Evolutionary conservation across 2,329 filamentous ascomycete genomes (phyloP).

Genomic region (Claviceps sp.): DNA sequence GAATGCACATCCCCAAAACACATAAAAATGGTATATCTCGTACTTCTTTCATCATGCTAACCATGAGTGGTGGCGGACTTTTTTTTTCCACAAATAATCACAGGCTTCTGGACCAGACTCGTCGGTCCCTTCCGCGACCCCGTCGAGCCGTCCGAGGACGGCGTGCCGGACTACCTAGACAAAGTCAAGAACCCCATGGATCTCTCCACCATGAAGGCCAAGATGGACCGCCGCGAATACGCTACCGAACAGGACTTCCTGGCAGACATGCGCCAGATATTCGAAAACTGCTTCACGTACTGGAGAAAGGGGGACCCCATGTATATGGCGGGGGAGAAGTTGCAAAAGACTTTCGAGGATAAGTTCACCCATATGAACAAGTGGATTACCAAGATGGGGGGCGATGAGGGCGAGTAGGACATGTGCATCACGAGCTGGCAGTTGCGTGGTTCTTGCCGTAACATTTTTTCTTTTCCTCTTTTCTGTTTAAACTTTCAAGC

Average conservation of each 20-base stretch:
- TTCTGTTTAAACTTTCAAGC: too few species aligned
- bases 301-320: conserved; percentile 43
- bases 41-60: too few species aligned
- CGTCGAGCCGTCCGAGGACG: conserved; percentile 41
- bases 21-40: too few species aligned
- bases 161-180: conserved; percentile 47
- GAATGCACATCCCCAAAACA: too few species aligned
- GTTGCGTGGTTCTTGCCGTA: background rate
- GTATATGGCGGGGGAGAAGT: conserved; percentile 40
- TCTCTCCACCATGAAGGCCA: conserved; percentile 43
- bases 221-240: conserved; percentile 44
- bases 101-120: conserved; percentile 53
- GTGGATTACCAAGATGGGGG: conserved; percentile 41
- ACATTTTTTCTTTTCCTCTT: background rate
- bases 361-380: conserved; percentile 47
- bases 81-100: background rate
- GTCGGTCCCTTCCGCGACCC: conserved; percentile 49
- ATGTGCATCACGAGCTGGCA: too few species aligned
- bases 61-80: background rate
- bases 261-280: conserved; percentile 46
- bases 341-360: conserved; percentile 45
- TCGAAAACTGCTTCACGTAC: conserved; percentile 51
- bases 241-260: conserved; percentile 38
- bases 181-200: conserved; percentile 51
- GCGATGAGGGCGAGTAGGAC: conserved; percentile 18